Conservation (phyloP, 192 early-diverging fungal genomes). For the Coemansia sp. region DNA sequence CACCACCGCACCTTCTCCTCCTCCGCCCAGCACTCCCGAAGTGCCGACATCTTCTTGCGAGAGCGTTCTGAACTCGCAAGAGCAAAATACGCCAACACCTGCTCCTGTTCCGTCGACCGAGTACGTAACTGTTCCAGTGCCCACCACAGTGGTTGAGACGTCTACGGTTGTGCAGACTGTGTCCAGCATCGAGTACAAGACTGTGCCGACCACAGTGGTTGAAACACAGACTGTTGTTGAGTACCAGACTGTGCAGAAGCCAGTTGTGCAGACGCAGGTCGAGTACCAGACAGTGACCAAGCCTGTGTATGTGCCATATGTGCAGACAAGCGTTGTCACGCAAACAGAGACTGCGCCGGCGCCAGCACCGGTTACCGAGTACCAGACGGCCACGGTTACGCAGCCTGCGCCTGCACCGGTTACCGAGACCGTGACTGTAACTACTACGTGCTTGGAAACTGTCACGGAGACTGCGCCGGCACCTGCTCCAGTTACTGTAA, state of each 20-base stretch:
- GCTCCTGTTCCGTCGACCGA: constrained; percentile 8
- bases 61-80: neutral
- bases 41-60: constrained; percentile 1
- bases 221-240: constrained; percentile 24
- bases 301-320: constrained; percentile 50
- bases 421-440: constrained; percentile 11
- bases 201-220: constrained; percentile 24
- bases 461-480: constrained; percentile 17
- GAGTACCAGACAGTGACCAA: constrained; percentile 43
- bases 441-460: constrained; percentile 14
- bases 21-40: too few relatives aligned
- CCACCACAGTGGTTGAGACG: constrained; percentile 31
- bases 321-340: constrained; percentile 44
- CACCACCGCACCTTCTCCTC: constrained; percentile 1
- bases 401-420: constrained; percentile 15
- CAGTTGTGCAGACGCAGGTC: constrained; percentile 35
- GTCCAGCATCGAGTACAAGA: constrained; percentile 35
- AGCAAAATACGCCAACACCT: constrained; percentile 7
- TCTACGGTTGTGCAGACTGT: constrained; percentile 34
- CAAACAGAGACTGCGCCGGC: constrained; percentile 25
- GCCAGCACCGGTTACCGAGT: constrained; percentile 21
- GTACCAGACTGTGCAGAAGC: constrained; percentile 27
- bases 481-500: constrained; percentile 21
- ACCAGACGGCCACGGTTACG: constrained; percentile 19
- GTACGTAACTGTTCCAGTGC: constrained; percentile 27